Evolutionary conservation across 805 yeast genomes (phyloP).

Genomic region (Henningerozyma blattae): DNA sequence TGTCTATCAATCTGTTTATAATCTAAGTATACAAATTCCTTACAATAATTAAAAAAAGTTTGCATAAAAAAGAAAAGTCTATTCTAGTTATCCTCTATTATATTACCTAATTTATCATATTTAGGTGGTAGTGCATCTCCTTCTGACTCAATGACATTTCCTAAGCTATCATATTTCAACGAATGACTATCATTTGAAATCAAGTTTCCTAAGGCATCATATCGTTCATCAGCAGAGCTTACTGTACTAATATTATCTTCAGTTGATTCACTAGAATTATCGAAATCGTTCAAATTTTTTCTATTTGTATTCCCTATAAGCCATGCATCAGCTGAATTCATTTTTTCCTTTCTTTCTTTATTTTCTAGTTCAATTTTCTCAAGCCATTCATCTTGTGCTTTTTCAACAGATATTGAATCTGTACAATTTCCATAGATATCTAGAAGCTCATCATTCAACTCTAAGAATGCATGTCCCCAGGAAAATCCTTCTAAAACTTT

Average conservation of each 20-base stretch:
- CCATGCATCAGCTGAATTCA: slow-evolving; percentile 56
- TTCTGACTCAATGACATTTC: slow-evolving; percentile 10
- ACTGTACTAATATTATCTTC: no score
- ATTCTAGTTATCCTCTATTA: no score
- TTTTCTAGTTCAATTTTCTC: slow-evolving; percentile 54
- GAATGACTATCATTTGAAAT: slow-evolving; percentile 14
- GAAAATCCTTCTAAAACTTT: slow-evolving; percentile 67
- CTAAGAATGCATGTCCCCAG: slow-evolving; percentile 86
- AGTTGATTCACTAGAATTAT: no score
- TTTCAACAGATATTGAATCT: slow-evolving; percentile 59
- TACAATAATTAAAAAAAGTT: no score
- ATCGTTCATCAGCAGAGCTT: no score
- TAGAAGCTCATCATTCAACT: slow-evolving; percentile 68
- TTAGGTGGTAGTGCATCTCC: slow-evolving; percentile 11
- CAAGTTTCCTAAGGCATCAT: slow-evolving; percentile 15
- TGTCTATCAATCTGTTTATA: no score
- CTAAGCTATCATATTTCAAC: slow-evolving; percentile 12
- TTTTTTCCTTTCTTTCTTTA: slow-evolving; percentile 43
- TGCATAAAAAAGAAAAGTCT: no score
- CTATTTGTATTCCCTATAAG: slow-evolving; percentile 67
- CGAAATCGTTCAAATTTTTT: no score
- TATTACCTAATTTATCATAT: slow-evolving; percentile 19
- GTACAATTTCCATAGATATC: slow-evolving; percentile 69
- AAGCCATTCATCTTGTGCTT: slow-evolving; percentile 69
- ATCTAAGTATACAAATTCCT: no score